Conservation (phyloP, 176 grass and related monocot species). For the Bromus sterilis region DNA sequence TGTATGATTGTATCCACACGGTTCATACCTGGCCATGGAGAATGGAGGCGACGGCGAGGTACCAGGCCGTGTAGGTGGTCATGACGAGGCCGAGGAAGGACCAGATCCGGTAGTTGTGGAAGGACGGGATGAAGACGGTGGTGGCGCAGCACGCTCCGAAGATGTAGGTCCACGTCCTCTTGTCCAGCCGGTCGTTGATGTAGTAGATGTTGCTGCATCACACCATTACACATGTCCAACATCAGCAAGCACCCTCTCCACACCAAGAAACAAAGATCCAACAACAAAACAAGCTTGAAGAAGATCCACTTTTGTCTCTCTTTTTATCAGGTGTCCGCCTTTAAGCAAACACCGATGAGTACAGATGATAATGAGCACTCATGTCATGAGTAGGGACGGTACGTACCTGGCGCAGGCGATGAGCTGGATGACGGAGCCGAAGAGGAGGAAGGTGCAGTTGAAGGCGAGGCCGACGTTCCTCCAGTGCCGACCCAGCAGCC, state of each 20-base stretch:
- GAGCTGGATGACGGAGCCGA: constrained; percentile 99
- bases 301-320: not conserved
- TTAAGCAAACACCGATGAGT: not conserved
- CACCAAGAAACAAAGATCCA: not conserved
- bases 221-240: not conserved
- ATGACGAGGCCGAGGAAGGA: constrained; percentile 94
- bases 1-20: too few relatives aligned
- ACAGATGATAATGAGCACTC: not conserved
- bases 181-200: constrained; percentile 98
- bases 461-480: constrained; percentile 93
- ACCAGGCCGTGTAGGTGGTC: constrained; percentile 99
- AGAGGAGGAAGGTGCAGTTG: constrained; percentile 99
- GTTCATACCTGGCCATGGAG: constrained; percentile 74
- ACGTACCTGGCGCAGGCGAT: constrained; percentile 93
- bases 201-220: constrained; percentile 93
- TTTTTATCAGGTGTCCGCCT: not conserved
- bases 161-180: constrained; percentile 98
- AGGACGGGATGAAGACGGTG: constrained; percentile 99
- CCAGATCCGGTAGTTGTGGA: constrained; percentile 99
- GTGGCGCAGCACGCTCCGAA: constrained; percentile 98
- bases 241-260: not conserved
- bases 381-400: not conserved
- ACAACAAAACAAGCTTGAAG: not conserved
- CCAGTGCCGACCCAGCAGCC: constrained; percentile 92
- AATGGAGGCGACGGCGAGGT: constrained; percentile 87